phyloP scores from a whole-genome alignment of 2,329 filamentous ascomycete genomes.

The Phyllosticta capitalensis region DNA sequence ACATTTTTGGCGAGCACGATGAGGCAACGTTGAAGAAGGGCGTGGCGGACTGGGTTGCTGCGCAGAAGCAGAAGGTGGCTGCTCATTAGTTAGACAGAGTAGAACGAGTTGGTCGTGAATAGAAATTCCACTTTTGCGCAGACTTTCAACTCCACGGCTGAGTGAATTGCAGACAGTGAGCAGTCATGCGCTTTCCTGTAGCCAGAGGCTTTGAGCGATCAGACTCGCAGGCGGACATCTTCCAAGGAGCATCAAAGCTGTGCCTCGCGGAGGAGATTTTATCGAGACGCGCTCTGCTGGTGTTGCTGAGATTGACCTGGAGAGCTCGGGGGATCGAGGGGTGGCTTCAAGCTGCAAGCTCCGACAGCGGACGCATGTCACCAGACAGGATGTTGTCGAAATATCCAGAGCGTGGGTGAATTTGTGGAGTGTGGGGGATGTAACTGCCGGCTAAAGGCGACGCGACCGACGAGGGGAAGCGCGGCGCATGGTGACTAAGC shows the following conservation, averaged over 20 bases:
- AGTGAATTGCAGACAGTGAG: too few species aligned
- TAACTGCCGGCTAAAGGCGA: not conserved
- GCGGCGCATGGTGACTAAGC: not conserved
- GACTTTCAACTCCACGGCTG: too few species aligned
- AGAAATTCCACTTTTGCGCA: too few species aligned
- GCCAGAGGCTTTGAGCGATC: too few species aligned
- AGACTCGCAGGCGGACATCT: too few species aligned
- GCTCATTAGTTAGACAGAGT: not conserved
- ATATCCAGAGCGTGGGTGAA: not conserved
- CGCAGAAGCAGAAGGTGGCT: constrained; percentile 19
- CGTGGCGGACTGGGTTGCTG: constrained; percentile 27
- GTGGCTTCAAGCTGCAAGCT: too few species aligned
- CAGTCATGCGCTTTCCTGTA: too few species aligned
- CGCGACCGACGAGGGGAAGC: not conserved
- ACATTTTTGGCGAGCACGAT: constrained; percentile 9
- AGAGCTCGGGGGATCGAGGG: too few species aligned
- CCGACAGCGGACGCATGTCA: not conserved
- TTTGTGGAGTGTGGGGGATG: not conserved
- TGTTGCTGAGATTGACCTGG: not conserved
- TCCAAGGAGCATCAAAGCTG: too few species aligned
- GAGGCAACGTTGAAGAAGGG: constrained; percentile 17
- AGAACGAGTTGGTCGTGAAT: too few species aligned
- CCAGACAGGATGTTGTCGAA: not conserved
- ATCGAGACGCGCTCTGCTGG: too few species aligned
- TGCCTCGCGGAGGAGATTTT: too few species aligned